Conservation (phyloP, 345 rosid genomes). For the Sonneratia caseolaris region DNA sequence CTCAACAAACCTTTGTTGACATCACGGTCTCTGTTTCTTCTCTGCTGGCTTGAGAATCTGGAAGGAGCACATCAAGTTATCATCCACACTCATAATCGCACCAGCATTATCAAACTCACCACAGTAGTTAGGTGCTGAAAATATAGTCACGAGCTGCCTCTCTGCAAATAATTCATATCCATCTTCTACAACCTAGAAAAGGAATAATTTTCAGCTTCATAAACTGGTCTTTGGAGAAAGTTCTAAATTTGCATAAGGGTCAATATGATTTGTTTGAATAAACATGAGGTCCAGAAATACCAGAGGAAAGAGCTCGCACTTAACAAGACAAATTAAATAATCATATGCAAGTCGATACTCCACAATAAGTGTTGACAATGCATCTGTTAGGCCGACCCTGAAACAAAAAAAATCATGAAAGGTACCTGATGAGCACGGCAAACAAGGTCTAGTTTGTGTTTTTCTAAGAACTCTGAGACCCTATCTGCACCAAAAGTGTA, state of each 20-base stretch:
- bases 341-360: background rate
- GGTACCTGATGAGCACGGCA: constrained; percentile 96
- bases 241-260: background rate
- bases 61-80: constrained; percentile 84
- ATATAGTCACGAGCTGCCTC: constrained; percentile 83
- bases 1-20: constrained; percentile 53
- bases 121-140: constrained; percentile 93
- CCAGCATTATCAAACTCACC: constrained; percentile 99
- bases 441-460: constrained; percentile 82
- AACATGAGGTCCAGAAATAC: background rate
- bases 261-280: background rate
- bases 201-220: constrained; percentile 7
- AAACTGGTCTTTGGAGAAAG: background rate
- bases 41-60: constrained; percentile 94
- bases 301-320: background rate
- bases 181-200: constrained; percentile 52
- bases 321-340: background rate
- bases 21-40: constrained; percentile 56
- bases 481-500: constrained; percentile 82
- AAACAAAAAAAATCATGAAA: constrained; percentile 1
- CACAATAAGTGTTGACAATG: background rate
- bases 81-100: constrained; percentile 92
- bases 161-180: constrained; percentile 91
- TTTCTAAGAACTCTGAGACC: constrained; percentile 63
- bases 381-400: background rate